Evolutionary conservation across 352 stramenopile genomes (phyloP).

Genomic region (Phytophthora cryptogea): DNA sequence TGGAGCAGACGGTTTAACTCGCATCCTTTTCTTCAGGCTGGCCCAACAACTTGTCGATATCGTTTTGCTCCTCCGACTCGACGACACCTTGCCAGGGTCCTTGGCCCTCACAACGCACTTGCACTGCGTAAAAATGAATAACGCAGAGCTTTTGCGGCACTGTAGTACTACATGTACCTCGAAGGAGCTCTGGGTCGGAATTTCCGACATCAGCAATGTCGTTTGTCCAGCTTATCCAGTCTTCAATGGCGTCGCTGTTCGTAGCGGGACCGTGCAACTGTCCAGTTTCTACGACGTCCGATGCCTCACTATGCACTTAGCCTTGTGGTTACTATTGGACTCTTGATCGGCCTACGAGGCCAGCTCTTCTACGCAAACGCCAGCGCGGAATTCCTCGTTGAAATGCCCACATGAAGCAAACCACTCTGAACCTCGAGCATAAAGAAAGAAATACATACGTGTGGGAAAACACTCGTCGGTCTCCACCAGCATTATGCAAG

Average conservation of each 20-base stretch:
- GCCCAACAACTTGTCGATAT: not conserved
- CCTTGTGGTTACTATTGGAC: constrained; percentile 1
- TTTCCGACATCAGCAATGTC: not conserved
- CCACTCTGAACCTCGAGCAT: no score
- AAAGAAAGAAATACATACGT: no score
- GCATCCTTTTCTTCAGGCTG: not conserved
- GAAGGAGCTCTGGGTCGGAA: not conserved
- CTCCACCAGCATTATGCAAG: not conserved
- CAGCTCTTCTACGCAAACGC: not conserved
- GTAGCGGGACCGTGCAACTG: constrained; percentile 4
- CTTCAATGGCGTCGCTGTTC: constrained; percentile 7
- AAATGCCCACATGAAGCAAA: no score
- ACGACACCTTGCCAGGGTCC: no score
- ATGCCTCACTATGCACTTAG: constrained; percentile 7
- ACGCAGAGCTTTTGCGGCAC: no score
- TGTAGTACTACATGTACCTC: no score
- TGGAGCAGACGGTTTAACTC: not conserved
- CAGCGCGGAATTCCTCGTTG: not conserved
- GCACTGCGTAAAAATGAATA: no score
- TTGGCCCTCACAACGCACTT: no score
- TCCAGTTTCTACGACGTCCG: constrained; percentile 13
- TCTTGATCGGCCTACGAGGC: not conserved
- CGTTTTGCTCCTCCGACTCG: not conserved
- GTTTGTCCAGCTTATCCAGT: constrained; percentile 10
- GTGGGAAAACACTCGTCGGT: not conserved